phyloP scores from a whole-genome alignment of 2,329 filamentous ascomycete species.

The Arthrobotrys entomopaga region DNA sequence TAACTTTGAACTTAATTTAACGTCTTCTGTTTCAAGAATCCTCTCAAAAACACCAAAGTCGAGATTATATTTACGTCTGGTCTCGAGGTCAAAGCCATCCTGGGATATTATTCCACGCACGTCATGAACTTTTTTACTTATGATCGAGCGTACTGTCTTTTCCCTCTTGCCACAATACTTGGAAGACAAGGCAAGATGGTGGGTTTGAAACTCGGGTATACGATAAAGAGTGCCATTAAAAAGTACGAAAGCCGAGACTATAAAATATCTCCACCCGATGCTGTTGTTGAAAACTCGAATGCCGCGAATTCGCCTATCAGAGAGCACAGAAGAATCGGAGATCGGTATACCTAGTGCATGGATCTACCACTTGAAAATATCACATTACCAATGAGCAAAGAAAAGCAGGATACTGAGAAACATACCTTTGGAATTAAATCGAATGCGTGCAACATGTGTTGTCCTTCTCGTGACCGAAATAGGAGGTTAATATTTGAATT shows the following conservation, averaged over 20 bases:
- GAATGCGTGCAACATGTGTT: no score
- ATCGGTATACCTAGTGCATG: slow-evolving; percentile 11
- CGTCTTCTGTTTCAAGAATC: neutral
- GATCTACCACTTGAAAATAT: neutral
- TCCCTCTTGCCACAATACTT: slow-evolving; percentile 2
- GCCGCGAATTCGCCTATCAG: neutral
- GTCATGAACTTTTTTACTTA: slow-evolving; percentile 34
- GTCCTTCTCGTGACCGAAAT: no score
- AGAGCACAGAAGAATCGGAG: slow-evolving; percentile 1
- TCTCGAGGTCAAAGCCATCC: neutral
- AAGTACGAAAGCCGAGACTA: slow-evolving; percentile 22
- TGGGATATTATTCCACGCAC: slow-evolving; percentile 26
- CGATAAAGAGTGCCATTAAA: neutral
- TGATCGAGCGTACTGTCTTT: slow-evolving; percentile 12
- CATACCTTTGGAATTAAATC: slow-evolving; percentile 7
- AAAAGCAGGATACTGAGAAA: neutral
- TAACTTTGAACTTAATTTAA: neutral
- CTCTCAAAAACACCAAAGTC: neutral
- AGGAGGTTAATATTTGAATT: no score
- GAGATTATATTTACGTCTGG: slow-evolving; percentile 9
- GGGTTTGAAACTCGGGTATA: neutral
- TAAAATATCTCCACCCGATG: no score
- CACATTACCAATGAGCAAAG: neutral
- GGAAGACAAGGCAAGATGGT: neutral
- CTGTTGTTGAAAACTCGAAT: neutral